These are phyloP conservation scores for Pichia sp. DNA, from an alignment of 1,139 yeast species.

Conservation along the genomic window DNA sequence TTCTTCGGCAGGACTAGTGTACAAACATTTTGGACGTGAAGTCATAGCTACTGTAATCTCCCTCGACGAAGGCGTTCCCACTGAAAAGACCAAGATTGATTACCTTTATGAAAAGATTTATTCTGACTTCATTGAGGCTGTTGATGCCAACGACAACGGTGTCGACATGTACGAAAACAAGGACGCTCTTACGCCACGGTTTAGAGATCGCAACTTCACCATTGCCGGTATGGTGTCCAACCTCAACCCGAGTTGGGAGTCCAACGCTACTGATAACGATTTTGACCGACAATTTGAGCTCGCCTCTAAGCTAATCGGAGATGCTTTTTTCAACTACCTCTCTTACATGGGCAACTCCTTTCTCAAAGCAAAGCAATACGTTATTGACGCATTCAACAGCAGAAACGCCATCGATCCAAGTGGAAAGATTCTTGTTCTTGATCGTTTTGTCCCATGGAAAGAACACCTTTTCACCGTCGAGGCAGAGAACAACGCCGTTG, in stretches of 20 bases:
- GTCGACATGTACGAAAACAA: constrained; percentile 59
- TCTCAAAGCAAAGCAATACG: constrained; percentile 85
- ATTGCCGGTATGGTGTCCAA: constrained; percentile 76
- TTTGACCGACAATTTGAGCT: constrained; percentile 63
- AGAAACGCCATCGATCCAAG: constrained; percentile 53
- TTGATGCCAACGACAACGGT: constrained; percentile 97
- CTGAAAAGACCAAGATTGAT: constrained; percentile 45
- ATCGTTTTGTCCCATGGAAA: constrained; percentile 87
- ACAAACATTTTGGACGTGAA: constrained; percentile 87
- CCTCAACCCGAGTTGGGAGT: constrained; percentile 84
- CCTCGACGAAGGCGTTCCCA: constrained; percentile 28
- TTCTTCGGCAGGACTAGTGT: constrained; percentile 90
- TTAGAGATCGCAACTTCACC: constrained; percentile 58
- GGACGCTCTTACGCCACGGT: constrained; percentile 45
- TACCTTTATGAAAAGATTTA: constrained; percentile 71
- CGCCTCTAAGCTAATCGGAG: constrained; percentile 83
- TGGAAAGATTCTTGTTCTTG: constrained; percentile 71
- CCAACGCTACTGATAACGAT: constrained; percentile 57
- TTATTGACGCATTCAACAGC: constrained; percentile 58
- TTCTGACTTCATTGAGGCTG: constrained; percentile 80
- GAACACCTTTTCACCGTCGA: constrained; percentile 82
- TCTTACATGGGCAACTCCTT: constrained; percentile 77
- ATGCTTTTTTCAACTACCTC: constrained; percentile 64
- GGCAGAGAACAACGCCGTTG: constrained; percentile 50
- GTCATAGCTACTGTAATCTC: constrained; percentile 45